Evolutionary conservation across 164 flowering plant species (phyloP), one percentile per base, ranked within the genome.

Genomic region (Stephania cephalantha): DNA sequence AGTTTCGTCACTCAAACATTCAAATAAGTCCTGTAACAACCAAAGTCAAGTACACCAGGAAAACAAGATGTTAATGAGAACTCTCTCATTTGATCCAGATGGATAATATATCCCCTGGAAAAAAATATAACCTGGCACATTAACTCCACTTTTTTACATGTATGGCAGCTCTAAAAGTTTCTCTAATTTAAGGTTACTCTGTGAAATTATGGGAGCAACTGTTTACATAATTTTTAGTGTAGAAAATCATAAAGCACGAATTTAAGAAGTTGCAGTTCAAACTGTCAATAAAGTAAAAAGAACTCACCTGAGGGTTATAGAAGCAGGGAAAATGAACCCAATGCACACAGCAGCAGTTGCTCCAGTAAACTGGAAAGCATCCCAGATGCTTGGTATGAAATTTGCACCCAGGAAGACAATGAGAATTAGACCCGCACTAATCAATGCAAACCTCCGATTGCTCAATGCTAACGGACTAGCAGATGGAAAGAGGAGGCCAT

Each of bases 361-460:
- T 31, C 97, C 98, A 20, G 97, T 93, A 79, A 95, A 95, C 76
- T 93, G 98, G 83, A 95, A 95, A 77, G 97, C 98, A 82, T 90
- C 98, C 98, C 98, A 95, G 46, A 95, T 93, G 88, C 97, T 95
- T 30, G 98, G 98, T 31, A 93, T 90, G 79, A 90, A 91, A 77
- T 91, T 93, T 75, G 99, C 99, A 44, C 97, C 99, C 77, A 90
- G 22, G 84, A 89, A 91, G 70, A 91, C 86, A 8, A 90, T 20
- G 53, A 69, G 42, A 15, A 95, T 85, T 77, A 95, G 92, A 18
- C 84, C 89, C 66, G 74, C 71, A 22, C 82, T 90, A 75, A 90
- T 73, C 73, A 82, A 79, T 7, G 88, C 85, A 85, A 95, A 95
- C 77, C 99, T 88, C 75, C 70, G 22, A 74, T 93, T 93, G 75